Percentiles rank a stretch among this genome's conserved stretches.
Evolutionary conservation across 441 rosid genomes (phyloP).

Genomic region (Pelargonium cotyledonis): DNA sequence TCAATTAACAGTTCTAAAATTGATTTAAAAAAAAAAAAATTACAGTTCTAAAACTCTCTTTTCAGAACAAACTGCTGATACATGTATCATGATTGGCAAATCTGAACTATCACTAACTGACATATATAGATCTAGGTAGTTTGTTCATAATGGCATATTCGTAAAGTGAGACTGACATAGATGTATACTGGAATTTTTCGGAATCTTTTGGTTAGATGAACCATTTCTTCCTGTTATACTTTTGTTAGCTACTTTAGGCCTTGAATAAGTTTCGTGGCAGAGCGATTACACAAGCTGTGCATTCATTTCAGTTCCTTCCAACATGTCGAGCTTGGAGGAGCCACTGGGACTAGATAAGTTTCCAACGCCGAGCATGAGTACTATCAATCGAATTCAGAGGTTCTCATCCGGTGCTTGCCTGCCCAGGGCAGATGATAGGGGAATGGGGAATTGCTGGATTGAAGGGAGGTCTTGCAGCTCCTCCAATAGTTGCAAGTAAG

Average conservation of each 20-base stretch:
- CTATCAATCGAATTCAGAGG: slow-evolving; percentile 74
- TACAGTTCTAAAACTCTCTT: no score
- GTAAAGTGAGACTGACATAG: no score
- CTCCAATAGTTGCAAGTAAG: slow-evolving; percentile 65
- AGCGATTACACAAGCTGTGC: slow-evolving; percentile 16
- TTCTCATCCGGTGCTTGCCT: slow-evolving; percentile 75
- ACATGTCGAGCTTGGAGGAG: slow-evolving; percentile 95
- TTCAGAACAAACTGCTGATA: no score
- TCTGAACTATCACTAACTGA: not conserved
- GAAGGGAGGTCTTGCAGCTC: slow-evolving; percentile 78
- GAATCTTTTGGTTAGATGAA: slow-evolving; percentile 16
- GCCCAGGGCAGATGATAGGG: slow-evolving; percentile 50
- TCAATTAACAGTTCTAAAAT: no score
- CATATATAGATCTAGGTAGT: no score
- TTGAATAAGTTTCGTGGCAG: not conserved
- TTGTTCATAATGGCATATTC: no score
- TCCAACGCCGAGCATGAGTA: slow-evolving; percentile 57
- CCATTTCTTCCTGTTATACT: slow-evolving; percentile 21
- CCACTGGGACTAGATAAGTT: slow-evolving; percentile 79
- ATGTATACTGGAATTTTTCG: not conserved
- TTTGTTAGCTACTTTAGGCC: not conserved
- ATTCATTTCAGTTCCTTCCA: slow-evolving; percentile 34
- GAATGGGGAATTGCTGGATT: slow-evolving; percentile 73
- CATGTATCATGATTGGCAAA: no score
- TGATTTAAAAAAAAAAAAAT: no score